Conservation (phyloP, 257 asterid species). For the Haberlea rhodopensis region DNA sequence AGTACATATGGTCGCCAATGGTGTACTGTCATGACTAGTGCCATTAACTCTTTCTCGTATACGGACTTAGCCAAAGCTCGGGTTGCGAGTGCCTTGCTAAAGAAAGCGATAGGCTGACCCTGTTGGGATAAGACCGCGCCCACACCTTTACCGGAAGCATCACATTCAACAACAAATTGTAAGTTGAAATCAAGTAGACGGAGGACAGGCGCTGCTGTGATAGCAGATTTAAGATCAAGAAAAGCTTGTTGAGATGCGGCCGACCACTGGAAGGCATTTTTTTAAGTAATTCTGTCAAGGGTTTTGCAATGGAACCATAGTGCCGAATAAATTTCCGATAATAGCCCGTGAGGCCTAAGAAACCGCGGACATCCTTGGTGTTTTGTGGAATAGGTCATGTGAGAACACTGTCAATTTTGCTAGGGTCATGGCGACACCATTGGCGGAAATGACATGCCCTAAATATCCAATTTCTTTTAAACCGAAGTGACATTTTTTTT, state of each 20-base stretch:
- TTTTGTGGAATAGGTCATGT: no score
- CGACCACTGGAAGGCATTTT: not conserved
- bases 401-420: no score
- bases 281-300: not conserved
- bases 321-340: not conserved
- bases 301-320: not conserved
- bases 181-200: no score
- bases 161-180: no score
- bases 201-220: no score
- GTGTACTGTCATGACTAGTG: not conserved
- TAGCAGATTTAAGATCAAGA: not conserved
- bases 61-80: not conserved
- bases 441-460: no score
- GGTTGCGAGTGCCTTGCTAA: not conserved
- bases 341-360: not conserved
- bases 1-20: not conserved
- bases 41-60: slow-evolving; percentile 10
- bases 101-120: not conserved
- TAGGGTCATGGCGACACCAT: no score
- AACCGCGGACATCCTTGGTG: no score
- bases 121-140: no score
- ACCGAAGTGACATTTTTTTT: no score
- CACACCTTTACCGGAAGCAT: no score
- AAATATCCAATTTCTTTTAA: no score
- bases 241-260: not conserved